Percentiles rank a stretch among this genome's conserved stretches.
Conservation (phyloP, 2,329 filamentous ascomycete species). For the Pseudogymnoascus sp. region DNA sequence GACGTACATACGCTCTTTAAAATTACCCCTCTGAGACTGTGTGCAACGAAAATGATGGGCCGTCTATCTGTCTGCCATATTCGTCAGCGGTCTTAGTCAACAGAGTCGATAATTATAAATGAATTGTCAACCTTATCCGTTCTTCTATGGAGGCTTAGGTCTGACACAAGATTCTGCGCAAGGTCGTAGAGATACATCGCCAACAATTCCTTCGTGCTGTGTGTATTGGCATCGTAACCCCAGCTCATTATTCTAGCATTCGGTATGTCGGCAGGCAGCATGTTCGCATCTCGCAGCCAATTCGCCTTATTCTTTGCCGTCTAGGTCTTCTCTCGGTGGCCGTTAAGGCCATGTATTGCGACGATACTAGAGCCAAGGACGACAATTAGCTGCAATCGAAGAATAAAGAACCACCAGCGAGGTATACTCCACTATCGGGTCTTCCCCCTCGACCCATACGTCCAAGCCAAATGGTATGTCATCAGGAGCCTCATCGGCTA, state of each 20-base stretch:
- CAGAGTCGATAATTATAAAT: not conserved
- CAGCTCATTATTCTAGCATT: not conserved
- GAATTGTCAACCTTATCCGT: not conserved
- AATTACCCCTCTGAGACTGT: constrained; percentile 17
- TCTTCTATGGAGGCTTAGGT: constrained; percentile 8
- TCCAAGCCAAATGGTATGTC: too few relatives aligned
- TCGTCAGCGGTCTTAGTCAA: not conserved
- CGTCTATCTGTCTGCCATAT: constrained; percentile 14
- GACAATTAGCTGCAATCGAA: too few relatives aligned
- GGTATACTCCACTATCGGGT: too few relatives aligned
- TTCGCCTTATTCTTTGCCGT: constrained; percentile 18
- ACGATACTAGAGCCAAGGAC: too few relatives aligned
- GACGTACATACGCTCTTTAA: not conserved
- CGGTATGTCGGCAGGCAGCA: constrained; percentile 11
- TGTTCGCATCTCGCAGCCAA: constrained; percentile 11
- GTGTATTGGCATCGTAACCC: not conserved
- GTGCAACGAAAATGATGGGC: constrained; percentile 16
- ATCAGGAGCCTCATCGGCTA: too few relatives aligned
- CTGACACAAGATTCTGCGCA: constrained; percentile 15
- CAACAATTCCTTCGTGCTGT: constrained; percentile 12
- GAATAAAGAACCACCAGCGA: too few relatives aligned
- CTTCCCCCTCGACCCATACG: too few relatives aligned
- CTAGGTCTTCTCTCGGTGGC: constrained; percentile 35
- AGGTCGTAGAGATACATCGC: constrained; percentile 9
- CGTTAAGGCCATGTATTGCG: constrained; percentile 28